Evolutionary conservation across 768 basidiomycete genomes (phyloP), one percentile per base, ranked within the genome.

Genomic region (Lenzites betulinus): DNA sequence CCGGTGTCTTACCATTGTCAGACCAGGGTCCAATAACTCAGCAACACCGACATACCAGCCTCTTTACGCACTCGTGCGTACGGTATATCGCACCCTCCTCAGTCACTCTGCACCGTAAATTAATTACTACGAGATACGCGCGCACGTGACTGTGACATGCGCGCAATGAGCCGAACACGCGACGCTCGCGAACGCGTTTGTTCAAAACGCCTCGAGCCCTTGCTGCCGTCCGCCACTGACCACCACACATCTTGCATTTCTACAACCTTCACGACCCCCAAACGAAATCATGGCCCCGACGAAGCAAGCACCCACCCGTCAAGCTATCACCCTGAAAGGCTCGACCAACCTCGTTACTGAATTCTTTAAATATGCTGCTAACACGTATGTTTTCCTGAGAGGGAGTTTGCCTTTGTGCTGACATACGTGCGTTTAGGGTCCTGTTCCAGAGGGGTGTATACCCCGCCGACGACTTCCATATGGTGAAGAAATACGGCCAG

Each of bases 281-380:
- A 49, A 38, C 33, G 22, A 22, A 16, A 41, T 41, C n/a, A 79
- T 80, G 79, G 72, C 77, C 16, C 67, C 69, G 16, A 80, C 78
- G 1, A 78, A 77, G 60, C 79, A 81, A 69, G 76, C 77, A 48
- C 78, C 77, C 3, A 75, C 78, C 22, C 85, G 85, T 43, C 88
- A 91, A 63, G 86, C 89, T 4, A 96, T 98, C 66, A 95, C 93
- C 0, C 88, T 99, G 74, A 97, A 98, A 70, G 97, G 97, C 2
- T 96, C 94, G 0, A 93, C 94, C 2, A 82, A 86, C 41, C 82
- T 98, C 20, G 96, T 98, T 58, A 96, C 94, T 0, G 97, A 99
- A 69, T 98, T 99, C 81, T 98, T 99, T 82, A 98, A 98, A 78
- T 98, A 95, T 75, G 91, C 93, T n/a, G 93, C 94, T 66, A 97